Base-by-base conservation (phyloP, 2,329 filamentous ascomycete genomes). In the Rachicladosporium sp. region DNA sequence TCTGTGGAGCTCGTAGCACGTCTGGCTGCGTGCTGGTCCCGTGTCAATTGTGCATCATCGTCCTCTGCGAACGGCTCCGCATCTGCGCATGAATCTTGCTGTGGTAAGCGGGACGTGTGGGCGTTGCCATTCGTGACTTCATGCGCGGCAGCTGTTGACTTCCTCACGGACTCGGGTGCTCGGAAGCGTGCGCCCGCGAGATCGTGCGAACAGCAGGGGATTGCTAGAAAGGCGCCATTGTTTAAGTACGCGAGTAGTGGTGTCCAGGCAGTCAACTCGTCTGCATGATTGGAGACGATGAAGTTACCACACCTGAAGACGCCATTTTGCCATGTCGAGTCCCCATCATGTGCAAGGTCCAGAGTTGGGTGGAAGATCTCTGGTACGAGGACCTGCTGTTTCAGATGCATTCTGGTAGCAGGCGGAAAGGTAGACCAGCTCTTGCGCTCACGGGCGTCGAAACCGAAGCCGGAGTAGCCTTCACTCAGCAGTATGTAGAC, bases 201-300 rank as follows among this genome's bases (percentile, higher is more conserved):
- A 43, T 82, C 74, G 63, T 96, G 87, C 47, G 85, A 93, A 65
- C 91, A 98, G 65, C 91, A 98, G 1, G 91, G 91, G 33, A 98
- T 94, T 50, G 84, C 82, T 45, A 98, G 76, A 60, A 95, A 98
- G 0, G 87, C 82, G 8, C 81, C 82, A 2, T 74, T 64, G 0
- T 81, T 87, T 2, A 86, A 65, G 5, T 76, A 74, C 1, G 85
- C 88, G 31, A 98, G 74, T 11, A 96, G 72, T 0, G 91, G 91
- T 0, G 91, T 96, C 91, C 91, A 98, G 1, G 85, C 77, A 0
- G 91, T 98, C 10, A 98, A 72, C 63, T 98, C 88, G 57, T 98
- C 91, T 8, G 89, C 89, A 59, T 98, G 91, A 56, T 98, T 98
- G 36, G 87, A 93, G 46, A 98, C 82, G 52, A 98, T 86, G 60